Percentiles rank a stretch among this genome's conserved stretches.
These are phyloP conservation scores for Wallacemonas collosoma DNA, from an alignment of 208 protist species.

Conservation along the genomic window DNA sequence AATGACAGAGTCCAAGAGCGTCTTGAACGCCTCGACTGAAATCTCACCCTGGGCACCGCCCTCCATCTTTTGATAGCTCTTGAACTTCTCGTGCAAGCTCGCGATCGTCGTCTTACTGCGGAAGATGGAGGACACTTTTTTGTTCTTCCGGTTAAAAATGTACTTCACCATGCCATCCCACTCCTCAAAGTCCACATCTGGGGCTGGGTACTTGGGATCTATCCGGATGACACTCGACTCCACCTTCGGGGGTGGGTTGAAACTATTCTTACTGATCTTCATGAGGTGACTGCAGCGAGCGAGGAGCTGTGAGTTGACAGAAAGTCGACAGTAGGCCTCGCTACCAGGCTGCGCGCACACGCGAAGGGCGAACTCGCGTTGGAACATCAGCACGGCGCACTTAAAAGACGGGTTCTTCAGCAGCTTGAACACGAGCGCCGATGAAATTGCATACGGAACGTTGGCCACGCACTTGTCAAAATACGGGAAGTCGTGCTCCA, in stretches of 20 bases:
- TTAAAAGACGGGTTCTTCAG: constrained; percentile 95
- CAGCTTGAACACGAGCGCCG: constrained; percentile 99
- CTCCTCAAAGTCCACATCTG: constrained; percentile 98
- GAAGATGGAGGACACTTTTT: constrained; percentile 98
- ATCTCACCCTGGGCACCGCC: constrained; percentile 31
- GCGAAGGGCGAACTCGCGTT: constrained; percentile 99
- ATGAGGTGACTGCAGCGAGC: constrained; percentile 97
- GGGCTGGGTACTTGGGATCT: constrained; percentile 96
- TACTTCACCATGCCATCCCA: constrained; percentile 99
- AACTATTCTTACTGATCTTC: constrained; percentile 99
- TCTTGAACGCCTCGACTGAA: constrained; percentile 65
- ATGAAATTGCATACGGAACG: constrained; percentile 99
- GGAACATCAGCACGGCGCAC: constrained; percentile 99
- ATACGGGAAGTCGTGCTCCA: constrained; percentile 98
- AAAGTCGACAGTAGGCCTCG: constrained; percentile 98
- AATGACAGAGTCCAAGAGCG: constrained; percentile 66
- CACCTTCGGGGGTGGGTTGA: constrained; percentile 99
- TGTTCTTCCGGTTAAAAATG: constrained; percentile 99
- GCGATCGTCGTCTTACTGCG: constrained; percentile 79
- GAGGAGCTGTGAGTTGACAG: constrained; percentile 99
- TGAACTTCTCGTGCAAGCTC: constrained; percentile 79
- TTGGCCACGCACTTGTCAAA: constrained; percentile 99
- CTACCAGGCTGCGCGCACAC: constrained; percentile 98
- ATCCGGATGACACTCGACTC: constrained; percentile 99
- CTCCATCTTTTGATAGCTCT: constrained; percentile 88